Base-by-base conservation (phyloP, 306 rosid species). In the Vigna mungo region DNA sequence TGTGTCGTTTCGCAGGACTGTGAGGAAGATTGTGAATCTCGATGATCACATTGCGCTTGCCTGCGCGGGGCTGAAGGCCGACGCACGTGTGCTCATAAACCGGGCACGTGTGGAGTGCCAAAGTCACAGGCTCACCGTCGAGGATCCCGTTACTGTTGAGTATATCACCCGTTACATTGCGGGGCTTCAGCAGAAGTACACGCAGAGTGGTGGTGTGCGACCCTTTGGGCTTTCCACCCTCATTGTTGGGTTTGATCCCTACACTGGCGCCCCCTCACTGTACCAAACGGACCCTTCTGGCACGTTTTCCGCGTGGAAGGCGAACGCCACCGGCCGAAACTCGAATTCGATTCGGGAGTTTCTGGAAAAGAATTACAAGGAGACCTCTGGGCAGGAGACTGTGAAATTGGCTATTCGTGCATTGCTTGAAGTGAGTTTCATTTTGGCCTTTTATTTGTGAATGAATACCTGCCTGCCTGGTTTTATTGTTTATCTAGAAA, bases 261-360 rank as follows among this genome's bases (percentile, higher is more conserved):
- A 95, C 78, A 84, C 93, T 0, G 72, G 63, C 18, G 10, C 89
- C 10, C 98, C 98, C 0, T 76, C 97, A 21, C 82, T 95, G 7
- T 95, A 92, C 82, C 98, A 95, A 81, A 95, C 98, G 4, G 98
- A 95, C 73, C 98, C 97, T 77, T 95, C 98, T 27, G 98, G 98
- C 67, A 95, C 98, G 1, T 95, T 95, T 72, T 95, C 97, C 6
- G 97, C 97, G 34, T 95, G 97, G 97, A 95, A 95, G 82, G 98
- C 98, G 2, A 95, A 92, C 78, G 96, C 96, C 8, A 95, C 97
- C 1, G 98, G 97, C 9, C 86, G 98, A 74, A 95, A 95, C 88
- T 95, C 98, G 10, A 95, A 95, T 80, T 95, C 98, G 0, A 90
- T 95, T 23, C 75, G 98, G 14, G 99, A 96, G 80, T 96, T 96